Evolutionary conservation across 2,329 filamentous ascomycete genomes (phyloP), one percentile per base, ranked within the genome.

Genomic region (Dactylellina parvicollis): DNA sequence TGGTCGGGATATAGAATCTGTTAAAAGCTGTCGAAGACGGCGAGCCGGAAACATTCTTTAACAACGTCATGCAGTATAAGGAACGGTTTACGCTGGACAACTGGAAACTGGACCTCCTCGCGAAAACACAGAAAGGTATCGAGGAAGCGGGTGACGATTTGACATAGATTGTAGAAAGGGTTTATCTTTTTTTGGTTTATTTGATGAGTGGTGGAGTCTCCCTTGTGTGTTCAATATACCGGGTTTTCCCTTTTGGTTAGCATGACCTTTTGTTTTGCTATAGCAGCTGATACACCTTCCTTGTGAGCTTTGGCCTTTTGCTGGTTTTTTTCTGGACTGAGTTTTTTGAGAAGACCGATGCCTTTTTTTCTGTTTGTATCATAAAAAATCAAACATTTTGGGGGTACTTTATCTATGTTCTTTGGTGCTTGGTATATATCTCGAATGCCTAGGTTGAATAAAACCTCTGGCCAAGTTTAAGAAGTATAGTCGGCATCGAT

Each of bases 81-180:
- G 91, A 96, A 83, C 85, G 96, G 83, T 95, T 89, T 83, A 95
- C 95, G 84, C 83, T 98, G 79, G 93, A 97, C 80, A 95, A 94
- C 84, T 98, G 94, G 94, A 96, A 97, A 40, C 32, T 60, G 26
- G 38, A 66, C 16, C 26, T 73, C 5, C 60, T 73, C 12, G 47
- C 18, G 2, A 42, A 61, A 32, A 61, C 60, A 16, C 44, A 60
- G 20, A 42, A 66, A 28, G 22, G 16, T 4, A 73, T 73, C 20
- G 89, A 96, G 91, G 55, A 91, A 90, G 30, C 83, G 96, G 67
- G 81, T 96, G 75, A 83, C 96, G 79, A 87, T 88, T 57, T 60
- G 77, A 86, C 97, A 78, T 97, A 97, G 88, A 89, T 89, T 78
- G 85, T 54, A 60, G 66, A 8, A 56, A 44, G 12, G 9, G 22